Percentiles rank a stretch among this genome's conserved stretches.
Conservation (phyloP, 352 stramenopile genomes). For the Aphanomyces astaci region DNA sequence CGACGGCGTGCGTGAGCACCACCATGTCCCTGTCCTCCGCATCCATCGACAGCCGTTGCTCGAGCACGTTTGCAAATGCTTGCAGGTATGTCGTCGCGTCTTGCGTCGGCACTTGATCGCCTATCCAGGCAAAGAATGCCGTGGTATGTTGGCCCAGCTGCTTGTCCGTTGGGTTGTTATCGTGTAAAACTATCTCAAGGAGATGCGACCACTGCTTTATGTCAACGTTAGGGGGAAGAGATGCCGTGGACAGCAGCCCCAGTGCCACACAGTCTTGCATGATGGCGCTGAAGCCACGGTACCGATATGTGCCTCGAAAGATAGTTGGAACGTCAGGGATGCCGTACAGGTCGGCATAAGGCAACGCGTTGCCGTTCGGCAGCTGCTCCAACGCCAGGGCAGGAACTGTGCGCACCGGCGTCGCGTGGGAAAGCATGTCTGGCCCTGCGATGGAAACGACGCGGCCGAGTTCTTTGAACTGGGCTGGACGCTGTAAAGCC, state of each 20-base stretch:
- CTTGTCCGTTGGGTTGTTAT: too few relatives aligned
- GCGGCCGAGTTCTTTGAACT: slow-evolving; percentile 45
- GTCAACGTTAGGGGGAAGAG: slow-evolving; percentile 16
- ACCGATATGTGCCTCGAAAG: slow-evolving; percentile 83
- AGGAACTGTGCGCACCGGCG: slow-evolving; percentile 40
- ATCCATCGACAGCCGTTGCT: slow-evolving; percentile 48
- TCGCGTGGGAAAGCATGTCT: slow-evolving; percentile 41
- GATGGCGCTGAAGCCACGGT: slow-evolving; percentile 64
- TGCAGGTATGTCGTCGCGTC: slow-evolving; percentile 27
- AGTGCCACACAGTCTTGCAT: slow-evolving; percentile 60
- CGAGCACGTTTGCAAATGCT: slow-evolving; percentile 42
- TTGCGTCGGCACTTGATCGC: slow-evolving; percentile 23
- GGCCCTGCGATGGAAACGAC: slow-evolving; percentile 47
- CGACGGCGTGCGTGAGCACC: slow-evolving; percentile 44
- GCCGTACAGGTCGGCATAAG: slow-evolving; percentile 72
- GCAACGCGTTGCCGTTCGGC: slow-evolving; percentile 77
- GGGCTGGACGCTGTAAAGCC: slow-evolving; percentile 39
- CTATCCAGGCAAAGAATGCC: slow-evolving; percentile 37
- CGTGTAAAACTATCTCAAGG: slow-evolving; percentile 34
- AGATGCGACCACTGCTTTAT: slow-evolving; percentile 40
- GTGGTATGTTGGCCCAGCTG: slow-evolving; percentile 24
- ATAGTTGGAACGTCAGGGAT: slow-evolving; percentile 56
- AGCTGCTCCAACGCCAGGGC: slow-evolving; percentile 72
- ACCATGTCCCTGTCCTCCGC: slow-evolving; percentile 73
- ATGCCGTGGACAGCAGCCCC: slow-evolving; percentile 46